These are phyloP conservation scores for Diaporthe amygdali DNA, from an alignment of 2,329 filamentous ascomycete genomes.

Conservation along the genomic window DNA sequence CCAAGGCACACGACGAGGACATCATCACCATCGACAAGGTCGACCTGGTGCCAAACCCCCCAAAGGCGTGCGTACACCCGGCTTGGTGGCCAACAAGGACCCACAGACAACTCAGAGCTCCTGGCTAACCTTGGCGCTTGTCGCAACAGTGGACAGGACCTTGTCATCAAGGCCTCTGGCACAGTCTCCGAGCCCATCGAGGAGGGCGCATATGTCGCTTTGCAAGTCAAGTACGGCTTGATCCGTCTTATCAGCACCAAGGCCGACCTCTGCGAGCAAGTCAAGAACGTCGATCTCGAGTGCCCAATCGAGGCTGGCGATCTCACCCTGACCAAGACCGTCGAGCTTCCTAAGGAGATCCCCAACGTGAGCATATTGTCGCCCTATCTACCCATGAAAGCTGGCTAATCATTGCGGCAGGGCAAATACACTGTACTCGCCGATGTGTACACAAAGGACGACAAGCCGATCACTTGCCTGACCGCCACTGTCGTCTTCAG, in stretches of 20 bases:
- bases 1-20: slow-evolving; percentile 68
- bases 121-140: background rate
- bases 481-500: slow-evolving; percentile 74
- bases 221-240: slow-evolving; percentile 92
- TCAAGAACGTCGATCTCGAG: slow-evolving; percentile 83
- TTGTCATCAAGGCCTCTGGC: slow-evolving; percentile 81
- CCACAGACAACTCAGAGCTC: slow-evolving; percentile 5
- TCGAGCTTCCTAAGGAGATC: slow-evolving; percentile 85
- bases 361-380: slow-evolving; percentile 71
- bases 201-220: slow-evolving; percentile 78
- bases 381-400: slow-evolving; percentile 28
- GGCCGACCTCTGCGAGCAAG: slow-evolving; percentile 87
- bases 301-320: slow-evolving; percentile 87
- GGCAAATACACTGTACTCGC: slow-evolving; percentile 90
- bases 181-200: slow-evolving; percentile 75
- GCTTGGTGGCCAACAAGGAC: background rate
- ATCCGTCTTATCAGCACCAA: slow-evolving; percentile 85
- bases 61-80: slow-evolving; percentile 70
- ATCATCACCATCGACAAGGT: slow-evolving; percentile 79
- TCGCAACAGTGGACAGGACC: slow-evolving; percentile 69
- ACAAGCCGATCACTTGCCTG: slow-evolving; percentile 83
- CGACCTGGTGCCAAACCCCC: slow-evolving; percentile 85
- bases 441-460: slow-evolving; percentile 78
- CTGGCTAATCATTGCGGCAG: slow-evolving; percentile 46
- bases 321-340: slow-evolving; percentile 76